phyloP scores from a whole-genome alignment of 768 basidiomycete species.

The Royoungia palumana region DNA sequence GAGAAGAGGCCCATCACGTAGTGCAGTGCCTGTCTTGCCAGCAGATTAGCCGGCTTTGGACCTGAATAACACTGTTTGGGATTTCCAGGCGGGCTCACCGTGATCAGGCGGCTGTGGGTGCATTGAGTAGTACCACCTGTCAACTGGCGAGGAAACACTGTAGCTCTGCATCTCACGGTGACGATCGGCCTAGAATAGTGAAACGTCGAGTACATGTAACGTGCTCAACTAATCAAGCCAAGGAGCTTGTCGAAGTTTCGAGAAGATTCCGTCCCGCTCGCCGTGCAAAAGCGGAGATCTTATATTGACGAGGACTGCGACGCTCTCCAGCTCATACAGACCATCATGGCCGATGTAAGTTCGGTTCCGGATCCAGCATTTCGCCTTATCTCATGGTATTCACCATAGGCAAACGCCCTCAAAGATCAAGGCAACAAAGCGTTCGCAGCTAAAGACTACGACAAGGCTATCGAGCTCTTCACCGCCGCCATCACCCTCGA shows the following conservation, averaged over 20 bases:
- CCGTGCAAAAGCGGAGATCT: slow-evolving; percentile 6
- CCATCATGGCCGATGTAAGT: slow-evolving; percentile 37
- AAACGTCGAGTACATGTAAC: too few relatives aligned
- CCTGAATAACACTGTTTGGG: too few relatives aligned
- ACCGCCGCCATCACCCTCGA: slow-evolving; percentile 81
- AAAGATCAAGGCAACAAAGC: slow-evolving; percentile 97
- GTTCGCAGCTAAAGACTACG: slow-evolving; percentile 89
- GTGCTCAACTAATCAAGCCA: too few relatives aligned
- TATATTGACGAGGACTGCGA: slow-evolving; percentile 11
- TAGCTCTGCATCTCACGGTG: too few relatives aligned
- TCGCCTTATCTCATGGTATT: slow-evolving; percentile 20
- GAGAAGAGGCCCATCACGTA: too few relatives aligned
- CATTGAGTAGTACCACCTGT: too few relatives aligned
- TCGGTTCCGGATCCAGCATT: neutral
- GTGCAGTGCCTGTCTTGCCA: too few relatives aligned
- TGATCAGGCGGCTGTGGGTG: too few relatives aligned
- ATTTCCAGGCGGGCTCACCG: too few relatives aligned
- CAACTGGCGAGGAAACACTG: too few relatives aligned
- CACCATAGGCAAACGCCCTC: slow-evolving; percentile 50
- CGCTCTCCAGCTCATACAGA: neutral
- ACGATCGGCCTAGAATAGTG: too few relatives aligned
- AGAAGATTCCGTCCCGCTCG: slow-evolving; percentile 31
- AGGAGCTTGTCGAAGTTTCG: slow-evolving; percentile 27
- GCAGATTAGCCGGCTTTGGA: too few relatives aligned
- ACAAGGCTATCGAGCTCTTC: slow-evolving; percentile 81